Evolutionary conservation across 1,284 basidiomycete species (phyloP).

Genomic region (Puccinia novopanici): DNA sequence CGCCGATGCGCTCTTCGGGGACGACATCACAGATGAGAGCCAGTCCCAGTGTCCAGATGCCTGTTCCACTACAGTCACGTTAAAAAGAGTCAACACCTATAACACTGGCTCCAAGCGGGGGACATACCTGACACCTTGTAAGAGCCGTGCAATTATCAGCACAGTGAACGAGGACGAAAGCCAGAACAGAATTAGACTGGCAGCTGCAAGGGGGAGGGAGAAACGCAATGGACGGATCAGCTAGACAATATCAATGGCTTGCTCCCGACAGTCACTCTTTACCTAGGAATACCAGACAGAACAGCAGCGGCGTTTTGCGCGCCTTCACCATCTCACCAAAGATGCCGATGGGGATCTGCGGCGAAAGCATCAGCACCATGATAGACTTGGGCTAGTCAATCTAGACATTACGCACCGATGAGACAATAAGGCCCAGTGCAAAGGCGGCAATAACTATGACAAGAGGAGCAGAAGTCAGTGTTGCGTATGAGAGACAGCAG

Average conservation of each 20-base stretch:
- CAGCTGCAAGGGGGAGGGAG: background rate
- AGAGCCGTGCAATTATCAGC: conserved; percentile 21
- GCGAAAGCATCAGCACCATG: too few species aligned
- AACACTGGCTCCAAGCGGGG: background rate
- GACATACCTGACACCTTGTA: conserved; percentile 41
- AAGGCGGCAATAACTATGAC: conserved; percentile 39
- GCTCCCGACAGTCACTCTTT: background rate
- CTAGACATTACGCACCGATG: conserved; percentile 39
- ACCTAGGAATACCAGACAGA: conserved; percentile 34
- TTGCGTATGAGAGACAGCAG: background rate
- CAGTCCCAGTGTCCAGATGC: conserved; percentile 41
- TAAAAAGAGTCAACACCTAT: too few species aligned
- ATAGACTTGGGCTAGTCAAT: too few species aligned
- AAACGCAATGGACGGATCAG: too few species aligned
- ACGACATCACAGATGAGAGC: conserved; percentile 42
- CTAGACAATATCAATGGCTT: too few species aligned
- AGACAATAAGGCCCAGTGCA: conserved; percentile 38
- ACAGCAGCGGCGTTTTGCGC: conserved; percentile 23
- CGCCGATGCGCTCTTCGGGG: conserved; percentile 15
- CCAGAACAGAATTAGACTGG: conserved; percentile 41
- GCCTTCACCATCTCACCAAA: conserved; percentile 33
- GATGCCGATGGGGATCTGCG: conserved; percentile 36
- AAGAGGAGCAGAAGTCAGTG: too few species aligned
- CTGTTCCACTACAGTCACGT: conserved; percentile 24
- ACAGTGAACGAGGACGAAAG: conserved; percentile 12